Conservation (phyloP, 78 protist species). For the Anaeramoeba flamelloides region DNA sequence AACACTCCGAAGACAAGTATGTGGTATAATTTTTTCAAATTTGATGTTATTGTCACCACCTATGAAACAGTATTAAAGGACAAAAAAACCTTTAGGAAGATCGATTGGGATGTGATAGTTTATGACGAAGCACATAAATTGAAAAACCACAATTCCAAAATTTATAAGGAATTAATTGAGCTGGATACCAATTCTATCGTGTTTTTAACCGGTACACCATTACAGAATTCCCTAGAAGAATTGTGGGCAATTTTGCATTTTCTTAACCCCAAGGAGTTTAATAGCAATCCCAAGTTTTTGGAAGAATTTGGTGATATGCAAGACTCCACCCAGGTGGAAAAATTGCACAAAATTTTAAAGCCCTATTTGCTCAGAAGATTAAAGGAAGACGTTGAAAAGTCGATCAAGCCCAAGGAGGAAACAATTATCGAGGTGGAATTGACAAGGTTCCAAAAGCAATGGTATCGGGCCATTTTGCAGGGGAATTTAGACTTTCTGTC, state of each 20-base stretch:
- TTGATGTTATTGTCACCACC: conserved; percentile 7
- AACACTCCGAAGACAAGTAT: too few species aligned
- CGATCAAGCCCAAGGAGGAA: neutral
- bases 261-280: conserved; percentile 37
- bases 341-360: neutral
- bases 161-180: too few species aligned
- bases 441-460: neutral
- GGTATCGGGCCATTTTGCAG: neutral
- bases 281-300: conserved; percentile 22
- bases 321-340: conserved; percentile 10
- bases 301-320: conserved; percentile 47
- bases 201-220: conserved; percentile 58
- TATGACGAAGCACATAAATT: conserved; percentile 92
- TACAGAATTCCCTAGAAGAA: conserved; percentile 65
- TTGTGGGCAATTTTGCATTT: conserved; percentile 61
- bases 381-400: neutral
- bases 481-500: neutral
- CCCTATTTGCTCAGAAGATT: neutral
- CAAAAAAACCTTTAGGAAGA: conserved; percentile 33
- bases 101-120: conserved; percentile 65
- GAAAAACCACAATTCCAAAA: conserved; percentile 58
- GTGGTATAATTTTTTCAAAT: neutral
- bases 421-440: neutral
- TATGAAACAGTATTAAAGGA: conserved; percentile 5
- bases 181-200: too few species aligned